phyloP scores from a whole-genome alignment of 2,329 filamentous ascomycete species.

The Bimuria novae-zelandiae region DNA sequence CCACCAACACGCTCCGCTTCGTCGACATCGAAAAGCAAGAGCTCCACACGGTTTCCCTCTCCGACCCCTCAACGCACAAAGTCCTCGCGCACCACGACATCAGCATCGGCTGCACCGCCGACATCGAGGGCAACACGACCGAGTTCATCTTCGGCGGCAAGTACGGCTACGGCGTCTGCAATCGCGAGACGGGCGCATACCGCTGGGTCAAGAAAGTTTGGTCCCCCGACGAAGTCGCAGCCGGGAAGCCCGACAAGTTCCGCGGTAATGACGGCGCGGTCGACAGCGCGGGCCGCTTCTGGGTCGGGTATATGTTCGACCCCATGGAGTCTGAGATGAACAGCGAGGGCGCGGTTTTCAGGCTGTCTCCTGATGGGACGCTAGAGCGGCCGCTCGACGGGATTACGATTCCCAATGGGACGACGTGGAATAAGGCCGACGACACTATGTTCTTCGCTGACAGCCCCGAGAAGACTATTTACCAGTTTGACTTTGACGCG shows the following conservation, averaged over 20 bases:
- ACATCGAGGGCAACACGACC: constrained; percentile 71
- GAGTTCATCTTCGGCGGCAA: constrained; percentile 80
- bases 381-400: constrained; percentile 63
- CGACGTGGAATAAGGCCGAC: constrained; percentile 76
- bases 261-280: constrained; percentile 81
- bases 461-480: constrained; percentile 71
- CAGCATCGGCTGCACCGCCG: constrained; percentile 68
- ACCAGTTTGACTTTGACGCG: constrained; percentile 73
- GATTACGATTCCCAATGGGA: constrained; percentile 82
- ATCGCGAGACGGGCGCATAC: constrained; percentile 63
- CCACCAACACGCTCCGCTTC: constrained; percentile 70
- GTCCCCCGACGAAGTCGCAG: constrained; percentile 53
- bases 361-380: constrained; percentile 67
- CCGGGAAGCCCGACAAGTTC: constrained; percentile 56
- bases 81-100: constrained; percentile 61
- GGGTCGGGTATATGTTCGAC: constrained; percentile 87
- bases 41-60: constrained; percentile 72
- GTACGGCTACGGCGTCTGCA: constrained; percentile 77
- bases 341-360: constrained; percentile 66
- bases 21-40: constrained; percentile 81
- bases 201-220: constrained; percentile 63
- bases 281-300: constrained; percentile 80
- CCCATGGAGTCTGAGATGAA: constrained; percentile 63
- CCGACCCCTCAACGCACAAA: constrained; percentile 64
- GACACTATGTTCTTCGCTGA: constrained; percentile 83